Evolutionary conservation across 176 grass and related monocot species (phyloP).

Genomic region (Oryza glaberrima): DNA sequence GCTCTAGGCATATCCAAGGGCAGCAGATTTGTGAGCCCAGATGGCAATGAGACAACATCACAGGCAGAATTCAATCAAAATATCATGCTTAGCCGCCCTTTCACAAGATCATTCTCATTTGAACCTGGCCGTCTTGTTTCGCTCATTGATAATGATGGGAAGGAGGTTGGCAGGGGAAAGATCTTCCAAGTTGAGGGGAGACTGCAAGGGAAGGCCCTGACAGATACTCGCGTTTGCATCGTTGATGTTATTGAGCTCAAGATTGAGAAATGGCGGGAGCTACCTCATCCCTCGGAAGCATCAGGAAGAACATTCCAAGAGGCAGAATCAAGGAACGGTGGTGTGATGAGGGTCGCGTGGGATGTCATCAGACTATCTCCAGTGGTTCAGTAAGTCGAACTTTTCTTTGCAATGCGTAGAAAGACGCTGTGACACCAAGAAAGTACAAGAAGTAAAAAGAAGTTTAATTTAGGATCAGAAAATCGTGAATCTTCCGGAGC

Average conservation of each 20-base stretch:
- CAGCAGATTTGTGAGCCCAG: constrained; percentile 42
- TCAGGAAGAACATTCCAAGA: constrained; percentile 74
- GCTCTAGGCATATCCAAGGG: constrained; percentile 52
- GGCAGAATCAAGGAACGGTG: constrained; percentile 57
- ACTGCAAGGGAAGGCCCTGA: constrained; percentile 52
- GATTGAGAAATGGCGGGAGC: constrained; percentile 71
- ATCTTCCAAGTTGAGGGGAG: constrained; percentile 62
- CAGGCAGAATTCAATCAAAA: constrained; percentile 37
- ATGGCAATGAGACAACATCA: constrained; percentile 39
- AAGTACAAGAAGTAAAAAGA: neutral
- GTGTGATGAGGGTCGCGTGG: constrained; percentile 75
- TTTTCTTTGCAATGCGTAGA: neutral
- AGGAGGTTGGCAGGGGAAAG: constrained; percentile 67
- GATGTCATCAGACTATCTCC: constrained; percentile 54
- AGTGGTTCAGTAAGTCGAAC: neutral
- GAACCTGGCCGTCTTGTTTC: constrained; percentile 54
- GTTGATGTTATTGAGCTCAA: constrained; percentile 73
- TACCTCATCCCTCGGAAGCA: constrained; percentile 73
- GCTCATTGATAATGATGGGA: constrained; percentile 66
- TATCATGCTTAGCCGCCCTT: constrained; percentile 41
- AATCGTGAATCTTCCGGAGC: neutral
- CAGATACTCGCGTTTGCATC: constrained; percentile 40
- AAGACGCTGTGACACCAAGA: neutral
- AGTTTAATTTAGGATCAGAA: neutral
- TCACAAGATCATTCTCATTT: constrained; percentile 49